Base-by-base conservation (phyloP, 805 yeast genomes). In the Metschnikowia drakensbergensis region DNA sequence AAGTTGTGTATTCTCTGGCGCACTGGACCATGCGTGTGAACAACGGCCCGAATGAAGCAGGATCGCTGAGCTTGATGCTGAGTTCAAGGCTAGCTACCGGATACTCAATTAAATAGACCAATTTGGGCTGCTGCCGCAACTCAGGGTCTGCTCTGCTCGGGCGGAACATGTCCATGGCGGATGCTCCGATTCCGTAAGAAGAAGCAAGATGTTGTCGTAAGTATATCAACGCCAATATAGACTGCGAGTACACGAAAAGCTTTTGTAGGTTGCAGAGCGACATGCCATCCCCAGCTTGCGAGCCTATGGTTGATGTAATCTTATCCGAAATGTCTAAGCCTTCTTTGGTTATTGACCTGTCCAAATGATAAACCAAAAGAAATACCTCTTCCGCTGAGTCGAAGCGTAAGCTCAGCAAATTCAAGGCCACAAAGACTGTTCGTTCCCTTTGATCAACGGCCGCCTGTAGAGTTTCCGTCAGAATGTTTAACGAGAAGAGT, bases 341-440 rank as follows among this genome's bases (percentile, higher is more conserved):
- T 37, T 74, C 74, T 3, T 67, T 62, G 1, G 74, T 58, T 1
- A 79, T 55, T 0, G 72, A 50, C 38, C 69, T 60, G 47, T 82
- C 82, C 32, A 83, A 57, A 1, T 68, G 73, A 39, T 66, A 61
- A 3, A 80, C 56, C 1, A 83, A 29, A 0, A 67, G 50, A 40
- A 76, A 71, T 0, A 80, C 74, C 45, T 84, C 88, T 47, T 83
- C 88, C 40, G 73, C 59, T 0, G 74, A 66, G 0, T 57, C 53
- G 37, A 81, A 72, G 2, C 65, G 67, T 11, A 75, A 55, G 3
- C 42, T 51, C 59, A 52, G 58, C 5, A 83, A 46, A 50, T 79
- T 77, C 1, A 64, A 47, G 1, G 71, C 61, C 6, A 76, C 39
- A 39, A 55, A 68, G 3, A 59, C 46, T 0, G 60, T 48, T 8